Base-by-base conservation (phyloP, 768 basidiomycete genomes). In the Coprinellus micaceus region DNA sequence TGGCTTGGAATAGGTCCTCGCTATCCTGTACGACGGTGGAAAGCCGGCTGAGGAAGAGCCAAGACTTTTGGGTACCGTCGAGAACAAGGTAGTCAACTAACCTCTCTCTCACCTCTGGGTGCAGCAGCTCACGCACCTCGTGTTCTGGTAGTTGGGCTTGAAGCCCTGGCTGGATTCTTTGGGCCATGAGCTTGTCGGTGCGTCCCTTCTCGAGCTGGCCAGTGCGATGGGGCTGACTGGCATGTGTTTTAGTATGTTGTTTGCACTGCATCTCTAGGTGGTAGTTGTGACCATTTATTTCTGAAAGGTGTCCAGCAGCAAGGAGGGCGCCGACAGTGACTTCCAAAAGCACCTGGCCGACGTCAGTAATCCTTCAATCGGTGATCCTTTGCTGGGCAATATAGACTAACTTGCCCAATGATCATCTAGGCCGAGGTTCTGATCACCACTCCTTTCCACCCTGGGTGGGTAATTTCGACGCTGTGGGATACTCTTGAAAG, bases 401-500 rank as follows among this genome's bases (percentile, higher is more conserved):
- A 11, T 4, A 6, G 9, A 30, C 43, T 39, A 50, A 44, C 9
- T 51, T 54, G 39, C 55, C 36, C 57, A 57, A 15, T 52, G 43
- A 1, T 28, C 22, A 4, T 51, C 48, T 64, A 89, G 86, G 85
- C 87, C 45, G 89, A 91, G 68, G 81, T 91, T 56, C 69, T 90
- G 65, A 91, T 90, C 68, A 89, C 89, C 2, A 91, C 89, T 4
- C 89, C 89, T 4, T 91, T 92, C 84, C 89, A 92, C 69, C 89
- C 89, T 54, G 89, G 85, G 61, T 76, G 63, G 61, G 68, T 53
- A 17, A 47, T 22, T 30, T 45, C 37, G 57, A 44, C 46, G 39
- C 48, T 33, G 53, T 43, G 28, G 24, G 13, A 28, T 19, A 6
- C 22, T 29, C 13, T 44, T n/a, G 9, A 25, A 39, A 25, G 48